phyloP scores from a whole-genome alignment of 2,329 filamentous ascomycete genomes.

The Nemania abortiva region DNA sequence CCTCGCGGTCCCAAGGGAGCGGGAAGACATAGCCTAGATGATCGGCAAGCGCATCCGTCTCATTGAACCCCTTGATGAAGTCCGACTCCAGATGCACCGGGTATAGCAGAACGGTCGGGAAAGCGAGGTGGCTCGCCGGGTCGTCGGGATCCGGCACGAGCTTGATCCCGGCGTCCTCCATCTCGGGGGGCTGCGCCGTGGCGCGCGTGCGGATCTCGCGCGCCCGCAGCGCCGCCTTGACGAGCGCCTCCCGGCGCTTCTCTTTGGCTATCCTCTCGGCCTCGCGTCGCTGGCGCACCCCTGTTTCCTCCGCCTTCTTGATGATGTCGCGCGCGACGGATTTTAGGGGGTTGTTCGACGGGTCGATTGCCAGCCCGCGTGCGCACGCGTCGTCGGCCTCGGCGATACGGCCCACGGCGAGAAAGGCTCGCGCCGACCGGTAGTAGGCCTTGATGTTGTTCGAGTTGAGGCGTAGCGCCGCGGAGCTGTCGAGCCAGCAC shows the following conservation, averaged over 20 bases:
- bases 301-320: slow-evolving; percentile 66
- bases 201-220: slow-evolving; percentile 76
- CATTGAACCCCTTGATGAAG: slow-evolving; percentile 88
- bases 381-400: slow-evolving; percentile 86
- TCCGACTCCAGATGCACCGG: slow-evolving; percentile 85
- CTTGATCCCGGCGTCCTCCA: slow-evolving; percentile 82
- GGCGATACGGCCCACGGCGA: slow-evolving; percentile 79
- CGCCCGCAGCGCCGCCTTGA: slow-evolving; percentile 74
- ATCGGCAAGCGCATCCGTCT: slow-evolving; percentile 79
- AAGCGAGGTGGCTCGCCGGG: slow-evolving; percentile 75
- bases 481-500: slow-evolving; percentile 86
- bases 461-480: slow-evolving; percentile 81
- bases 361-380: slow-evolving; percentile 79
- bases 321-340: slow-evolving; percentile 73
- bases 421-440: slow-evolving; percentile 81
- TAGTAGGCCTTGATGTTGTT: slow-evolving; percentile 91
- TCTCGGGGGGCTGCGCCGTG: slow-evolving; percentile 81
- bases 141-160: slow-evolving; percentile 80
- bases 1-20: slow-evolving; percentile 82
- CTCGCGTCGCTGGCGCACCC: slow-evolving; percentile 67
- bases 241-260: slow-evolving; percentile 68
- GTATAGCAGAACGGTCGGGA: slow-evolving; percentile 88
- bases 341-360: slow-evolving; percentile 74
- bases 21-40: slow-evolving; percentile 90
- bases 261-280: slow-evolving; percentile 66